phyloP scores from a whole-genome alignment of 768 basidiomycete species.

The Naematelia encephala region DNA sequence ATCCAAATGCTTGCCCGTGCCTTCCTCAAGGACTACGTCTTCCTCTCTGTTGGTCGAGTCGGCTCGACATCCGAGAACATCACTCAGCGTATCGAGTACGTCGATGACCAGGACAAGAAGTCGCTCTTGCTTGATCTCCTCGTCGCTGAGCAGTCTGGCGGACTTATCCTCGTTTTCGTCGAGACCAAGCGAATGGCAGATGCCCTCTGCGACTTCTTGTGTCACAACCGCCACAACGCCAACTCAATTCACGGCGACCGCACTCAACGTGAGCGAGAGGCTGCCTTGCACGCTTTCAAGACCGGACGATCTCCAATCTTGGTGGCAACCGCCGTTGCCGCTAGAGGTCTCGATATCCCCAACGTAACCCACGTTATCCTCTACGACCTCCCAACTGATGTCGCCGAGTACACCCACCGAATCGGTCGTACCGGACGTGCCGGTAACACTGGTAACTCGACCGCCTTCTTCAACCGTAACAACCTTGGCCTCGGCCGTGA shows the following conservation, averaged over 20 bases:
- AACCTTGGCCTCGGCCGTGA: conserved; percentile 91
- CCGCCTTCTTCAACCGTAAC: conserved; percentile 79
- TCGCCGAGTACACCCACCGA: conserved; percentile 98
- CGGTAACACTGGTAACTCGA: conserved; percentile 91
- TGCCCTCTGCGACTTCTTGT: conserved; percentile 92
- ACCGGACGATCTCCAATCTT: conserved; percentile 91
- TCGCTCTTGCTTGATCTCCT: conserved; percentile 93
- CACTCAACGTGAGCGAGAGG: conserved; percentile 95
- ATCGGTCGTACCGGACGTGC: conserved; percentile 98
- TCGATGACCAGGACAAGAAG: conserved; percentile 94
- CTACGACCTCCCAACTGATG: conserved; percentile 95
- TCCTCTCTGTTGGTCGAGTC: conserved; percentile 96
- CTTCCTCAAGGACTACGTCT: conserved; percentile 75
- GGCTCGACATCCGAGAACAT: conserved; percentile 99
- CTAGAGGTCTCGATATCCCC: conserved; percentile 97
- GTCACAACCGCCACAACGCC: conserved; percentile 73
- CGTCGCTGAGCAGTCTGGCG: conserved; percentile 68
- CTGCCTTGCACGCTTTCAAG: conserved; percentile 90
- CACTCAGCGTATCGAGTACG: conserved; percentile 97
- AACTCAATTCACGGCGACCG: conserved; percentile 99
- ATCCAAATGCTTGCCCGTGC: conserved; percentile 62
- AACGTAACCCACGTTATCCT: conserved; percentile 99
- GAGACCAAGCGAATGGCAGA: conserved; percentile 99
- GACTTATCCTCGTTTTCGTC: conserved; percentile 92
- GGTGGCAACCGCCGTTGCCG: conserved; percentile 97